Evolutionary conservation across 2,329 filamentous ascomycete genomes (phyloP), one percentile per base, ranked within the genome.

Genomic region (Metarhizium sp.): DNA sequence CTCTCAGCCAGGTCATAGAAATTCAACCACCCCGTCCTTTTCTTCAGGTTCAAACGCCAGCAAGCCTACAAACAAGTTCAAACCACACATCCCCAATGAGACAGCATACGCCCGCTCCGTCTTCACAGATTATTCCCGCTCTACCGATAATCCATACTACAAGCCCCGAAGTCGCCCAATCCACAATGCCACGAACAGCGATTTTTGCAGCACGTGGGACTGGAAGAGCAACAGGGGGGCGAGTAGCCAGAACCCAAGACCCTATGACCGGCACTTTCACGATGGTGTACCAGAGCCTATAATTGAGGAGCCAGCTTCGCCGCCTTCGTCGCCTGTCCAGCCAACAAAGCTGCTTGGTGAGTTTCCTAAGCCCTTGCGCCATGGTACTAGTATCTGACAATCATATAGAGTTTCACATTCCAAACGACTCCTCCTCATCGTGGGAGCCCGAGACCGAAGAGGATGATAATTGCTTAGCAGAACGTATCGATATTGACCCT

Each of bases 111-210:
- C 50, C 10, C 52, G 54, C 11, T 57, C 54, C n/a, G 52, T 48
- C 1, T 58, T 54, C 34, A 58, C 52, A 52, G 64, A 45, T 64
- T 69, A 5, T 58, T 73, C 45, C 57, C 61, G 58, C 57, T 62
- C 48, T 62, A 65, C 48, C 57, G 66, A 47, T 59, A 68, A 66
- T 60, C 74, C 69, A 1, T 71, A 71, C 55, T 71, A 71, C 43
- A 63, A 62, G 25, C 66, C 67, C 40, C 60, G 63, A 40, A 61
- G 61, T 45, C 58, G 55, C 10, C 50, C 49, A 18, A 60, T 59
- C 42, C 54, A 60, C 8, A 55, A 48, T 6, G 52, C 59, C 48
- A 55, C 50, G 10, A 47, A 51, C 38, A 45, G 51, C 45, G 46
- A 34, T 3, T 53, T 50, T 20, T 18, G 10, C 45, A 30, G 36